These are phyloP conservation scores for Amanita molliuscula DNA, from an alignment of 768 basidiomycete species.

Conservation along the genomic window DNA sequence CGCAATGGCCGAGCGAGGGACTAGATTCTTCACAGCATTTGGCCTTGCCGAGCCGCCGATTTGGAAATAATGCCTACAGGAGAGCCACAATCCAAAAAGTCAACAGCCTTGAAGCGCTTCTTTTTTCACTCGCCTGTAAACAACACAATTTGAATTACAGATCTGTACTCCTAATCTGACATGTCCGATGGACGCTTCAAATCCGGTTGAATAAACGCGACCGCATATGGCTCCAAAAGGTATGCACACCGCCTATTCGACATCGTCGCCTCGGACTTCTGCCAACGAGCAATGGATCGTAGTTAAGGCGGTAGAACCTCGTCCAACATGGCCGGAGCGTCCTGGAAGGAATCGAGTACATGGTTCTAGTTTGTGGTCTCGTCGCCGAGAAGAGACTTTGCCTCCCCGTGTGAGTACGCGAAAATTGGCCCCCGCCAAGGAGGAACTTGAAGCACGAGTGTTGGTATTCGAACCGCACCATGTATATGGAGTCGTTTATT, in stretches of 20 bases:
- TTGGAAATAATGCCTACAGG: neutral
- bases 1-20: neutral
- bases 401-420: no score
- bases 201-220: neutral
- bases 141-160: neutral
- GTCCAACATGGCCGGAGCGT: neutral
- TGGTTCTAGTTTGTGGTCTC: no score
- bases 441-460: no score
- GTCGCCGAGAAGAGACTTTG: no score
- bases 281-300: neutral
- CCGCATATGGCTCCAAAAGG: neutral
- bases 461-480: neutral
- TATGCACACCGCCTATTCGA: neutral
- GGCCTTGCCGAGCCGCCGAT: neutral
- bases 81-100: neutral
- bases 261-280: neutral
- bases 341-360: no score
- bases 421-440: no score
- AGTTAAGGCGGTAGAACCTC: neutral
- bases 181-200: neutral
- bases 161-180: slow-evolving; percentile 4
- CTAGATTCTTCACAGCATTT: neutral
- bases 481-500: neutral
- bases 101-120: neutral
- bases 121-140: neutral